Evolutionary conservation across 345 rosid species (phyloP).

Genomic region (Boechera stricta): DNA sequence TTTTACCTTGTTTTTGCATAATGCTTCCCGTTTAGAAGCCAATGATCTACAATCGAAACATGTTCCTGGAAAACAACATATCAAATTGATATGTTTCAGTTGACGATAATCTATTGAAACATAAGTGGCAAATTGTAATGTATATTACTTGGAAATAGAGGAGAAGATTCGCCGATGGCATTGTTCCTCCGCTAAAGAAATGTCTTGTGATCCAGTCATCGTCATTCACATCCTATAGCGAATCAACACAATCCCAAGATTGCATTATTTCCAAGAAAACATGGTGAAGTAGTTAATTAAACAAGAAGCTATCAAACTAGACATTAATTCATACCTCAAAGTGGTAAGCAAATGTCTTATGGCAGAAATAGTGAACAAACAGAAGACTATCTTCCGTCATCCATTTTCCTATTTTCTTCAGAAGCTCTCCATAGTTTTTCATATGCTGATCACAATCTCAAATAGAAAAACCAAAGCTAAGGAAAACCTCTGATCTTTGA

Average conservation of each 20-base stretch:
- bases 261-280: not conserved
- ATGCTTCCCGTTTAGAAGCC: slow-evolving; percentile 88
- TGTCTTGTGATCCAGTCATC: slow-evolving; percentile 92
- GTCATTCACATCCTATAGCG: slow-evolving; percentile 67
- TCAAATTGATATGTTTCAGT: not conserved
- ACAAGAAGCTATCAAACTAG: slow-evolving; percentile 16
- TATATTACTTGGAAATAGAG: slow-evolving; percentile 82
- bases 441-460: slow-evolving; percentile 60
- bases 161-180: slow-evolving; percentile 87
- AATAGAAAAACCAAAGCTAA: not conserved
- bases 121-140: slow-evolving; percentile 5
- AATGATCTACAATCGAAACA: slow-evolving; percentile 71
- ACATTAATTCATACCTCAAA: slow-evolving; percentile 61
- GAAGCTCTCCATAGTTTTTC: slow-evolving; percentile 81
- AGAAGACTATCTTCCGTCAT: slow-evolving; percentile 78
- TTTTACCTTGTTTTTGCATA: slow-evolving; percentile 78
- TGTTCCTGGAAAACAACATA: slow-evolving; percentile 54
- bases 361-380: slow-evolving; percentile 89
- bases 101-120: not conserved
- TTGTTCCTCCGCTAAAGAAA: slow-evolving; percentile 89
- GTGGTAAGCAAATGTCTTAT: slow-evolving; percentile 83
- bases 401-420: slow-evolving; percentile 81
- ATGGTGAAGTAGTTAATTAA: not conserved
- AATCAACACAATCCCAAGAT: slow-evolving; percentile 13
- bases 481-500: not conserved